A percentile compares a stretch with the other conserved stretches of the same genome.
Conservation (phyloP, 2,329 filamentous ascomycete species). For the Colletotrichum sp. region DNA sequence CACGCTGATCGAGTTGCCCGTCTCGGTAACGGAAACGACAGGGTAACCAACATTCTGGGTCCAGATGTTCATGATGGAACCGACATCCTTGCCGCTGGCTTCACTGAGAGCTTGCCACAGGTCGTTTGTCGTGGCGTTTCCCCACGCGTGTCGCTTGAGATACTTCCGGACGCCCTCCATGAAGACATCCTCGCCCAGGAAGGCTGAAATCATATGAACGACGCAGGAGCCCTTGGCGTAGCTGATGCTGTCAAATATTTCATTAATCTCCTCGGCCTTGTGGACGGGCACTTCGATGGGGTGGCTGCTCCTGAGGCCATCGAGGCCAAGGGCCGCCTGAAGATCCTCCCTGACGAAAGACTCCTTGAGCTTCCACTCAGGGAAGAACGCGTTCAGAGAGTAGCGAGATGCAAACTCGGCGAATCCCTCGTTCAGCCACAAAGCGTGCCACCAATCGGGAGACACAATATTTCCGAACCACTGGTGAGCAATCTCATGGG, state of each 20-base stretch:
- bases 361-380: conserved; percentile 98
- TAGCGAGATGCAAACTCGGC: conserved; percentile 61
- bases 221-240: conserved; percentile 98
- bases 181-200: conserved; percentile 90
- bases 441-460: conserved; percentile 98
- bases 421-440: conserved; percentile 96
- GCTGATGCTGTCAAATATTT: conserved; percentile 97
- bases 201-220: conserved; percentile 95
- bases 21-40: conserved; percentile 81
- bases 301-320: conserved; percentile 92
- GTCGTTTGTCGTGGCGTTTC: conserved; percentile 90
- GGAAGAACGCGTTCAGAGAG: conserved; percentile 92
- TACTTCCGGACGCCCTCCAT: conserved; percentile 90
- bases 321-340: conserved; percentile 84
- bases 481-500: conserved; percentile 96
- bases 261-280: conserved; percentile 93
- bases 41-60: conserved; percentile 96
- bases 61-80: conserved; percentile 93
- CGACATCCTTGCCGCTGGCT: conserved; percentile 89
- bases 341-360: conserved; percentile 93
- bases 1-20: conserved; percentile 76
- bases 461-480: conserved; percentile 98
- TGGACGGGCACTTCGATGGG: conserved; percentile 97
- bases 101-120: conserved; percentile 88
- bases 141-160: conserved; percentile 95